Base-by-base conservation (phyloP, 805 yeast genomes). In the Ogataea methanolica region DNA sequence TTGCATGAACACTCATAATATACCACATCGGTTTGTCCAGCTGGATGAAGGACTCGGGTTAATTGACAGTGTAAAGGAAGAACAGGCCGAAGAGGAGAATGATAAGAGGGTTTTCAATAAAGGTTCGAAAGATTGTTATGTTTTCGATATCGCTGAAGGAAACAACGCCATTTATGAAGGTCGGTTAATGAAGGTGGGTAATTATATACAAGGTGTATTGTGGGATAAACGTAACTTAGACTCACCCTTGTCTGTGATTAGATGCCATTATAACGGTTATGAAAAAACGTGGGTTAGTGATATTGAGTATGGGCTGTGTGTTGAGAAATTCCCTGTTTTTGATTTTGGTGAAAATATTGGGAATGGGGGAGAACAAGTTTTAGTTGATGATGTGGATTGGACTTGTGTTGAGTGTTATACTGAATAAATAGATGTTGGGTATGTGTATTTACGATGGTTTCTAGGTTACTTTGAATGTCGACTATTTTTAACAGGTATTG, bases 191-290 rank as follows among this genome's bases (percentile, higher is more conserved):
- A 58, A 67, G 33, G 59, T 77, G 14, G 84, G 82, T 5, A 69
- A 70, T 39, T 79, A 82, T 80, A 57, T 66, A 3, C 82, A 78
- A 58, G 84, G 80, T 0, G 49, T 80, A 1, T 47, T 75, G 3
- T 71, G 67, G 67, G 55, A 59, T 41, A 63, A 55, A 37, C 9
- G 33, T 56, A 50, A 69, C 47, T 55, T 49, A 6, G 55, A 51
- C 5, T 34, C 36, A 9, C 65, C 64, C n/a, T 54, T 61, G 9
- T 47, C 56, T 6, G 51, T 55, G 16, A 43, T 61, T 14, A 51
- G 67, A 19, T 29, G 46, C 31, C 53, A 48, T 36, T 47, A 39
- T 37, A 38, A 53, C 39, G 51, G 50, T 21, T 45, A 43, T 6
- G 16, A n/a, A 4, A 33, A 33, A 5, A 21, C 26, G 9, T 52